Percentiles rank a stretch among this genome's conserved stretches.
Evolutionary conservation across 225 moss, liverwort and hornwort species (phyloP).

Genomic region (Climacium dendroides): DNA sequence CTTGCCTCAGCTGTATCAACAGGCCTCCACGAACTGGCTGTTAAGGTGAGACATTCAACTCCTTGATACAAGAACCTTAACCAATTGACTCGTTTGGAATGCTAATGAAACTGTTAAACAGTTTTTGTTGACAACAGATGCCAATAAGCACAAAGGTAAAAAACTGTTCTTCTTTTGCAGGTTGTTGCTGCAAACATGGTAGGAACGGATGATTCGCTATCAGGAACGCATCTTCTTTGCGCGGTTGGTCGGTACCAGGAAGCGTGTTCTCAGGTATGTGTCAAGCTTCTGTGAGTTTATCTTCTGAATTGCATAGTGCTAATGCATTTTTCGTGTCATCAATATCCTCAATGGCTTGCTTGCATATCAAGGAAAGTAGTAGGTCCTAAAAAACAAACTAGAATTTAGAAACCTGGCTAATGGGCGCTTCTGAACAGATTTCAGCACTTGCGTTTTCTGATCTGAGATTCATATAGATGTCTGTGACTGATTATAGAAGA

Average conservation of each 20-base stretch:
- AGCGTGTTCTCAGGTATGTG: conserved; percentile 86
- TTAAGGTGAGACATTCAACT: conserved; percentile 47
- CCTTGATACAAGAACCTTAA: not conserved
- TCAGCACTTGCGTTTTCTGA: not conserved
- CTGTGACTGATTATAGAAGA: not conserved
- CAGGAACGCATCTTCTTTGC: conserved; percentile 97
- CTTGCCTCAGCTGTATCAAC: conserved; percentile 97
- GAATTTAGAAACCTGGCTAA: not conserved
- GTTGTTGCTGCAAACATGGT: conserved; percentile 99
- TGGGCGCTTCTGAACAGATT: not conserved
- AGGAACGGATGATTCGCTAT: conserved; percentile 81
- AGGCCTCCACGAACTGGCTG: conserved; percentile 87
- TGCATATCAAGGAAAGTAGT: not conserved
- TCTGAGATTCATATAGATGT: not conserved
- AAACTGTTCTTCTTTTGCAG: conserved; percentile 19
- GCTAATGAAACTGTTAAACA: not conserved
- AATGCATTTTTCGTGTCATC: not conserved
- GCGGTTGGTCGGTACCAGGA: conserved; percentile 98
- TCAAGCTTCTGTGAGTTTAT: not conserved
- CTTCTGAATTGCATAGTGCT: not conserved
- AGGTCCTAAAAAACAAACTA: not conserved
- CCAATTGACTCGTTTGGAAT: not conserved
- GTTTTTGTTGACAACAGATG: not conserved
- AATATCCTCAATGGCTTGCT: not conserved
- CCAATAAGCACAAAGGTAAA: not conserved